These are phyloP conservation scores for Stygiomarasmius scandens DNA, from an alignment of 1,284 basidiomycete species.

Conservation along the genomic window DNA sequence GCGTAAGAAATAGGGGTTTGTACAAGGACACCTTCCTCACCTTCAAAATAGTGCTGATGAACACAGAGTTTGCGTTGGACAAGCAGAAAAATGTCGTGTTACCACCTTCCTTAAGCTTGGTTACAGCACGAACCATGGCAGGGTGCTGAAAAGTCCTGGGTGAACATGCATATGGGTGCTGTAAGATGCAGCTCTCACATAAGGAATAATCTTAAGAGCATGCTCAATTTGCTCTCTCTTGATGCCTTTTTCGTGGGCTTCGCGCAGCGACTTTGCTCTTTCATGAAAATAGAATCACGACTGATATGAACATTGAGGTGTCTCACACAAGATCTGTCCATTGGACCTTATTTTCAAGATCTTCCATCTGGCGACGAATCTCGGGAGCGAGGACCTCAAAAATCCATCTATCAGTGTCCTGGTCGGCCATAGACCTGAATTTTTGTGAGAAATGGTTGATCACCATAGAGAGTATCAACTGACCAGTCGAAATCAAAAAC, in stretches of 20 bases:
- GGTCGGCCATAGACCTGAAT: constrained; percentile 84
- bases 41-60: constrained; percentile 88
- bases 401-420: constrained; percentile 96
- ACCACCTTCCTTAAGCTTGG: constrained; percentile 66
- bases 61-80: constrained; percentile 93
- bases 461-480: constrained; percentile 23
- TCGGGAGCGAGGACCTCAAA: constrained; percentile 90
- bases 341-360: constrained; percentile 68
- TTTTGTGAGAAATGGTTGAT: constrained; percentile 2
- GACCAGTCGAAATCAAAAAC: constrained; percentile 99
- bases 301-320: constrained; percentile 7
- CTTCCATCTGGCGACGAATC: constrained; percentile 83
- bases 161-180: constrained; percentile 7
- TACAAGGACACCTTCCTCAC: constrained; percentile 40
- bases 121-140: constrained; percentile 91
- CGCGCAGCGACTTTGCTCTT: constrained; percentile 76
- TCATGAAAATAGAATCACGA: constrained; percentile 9
- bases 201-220: constrained; percentile 82
- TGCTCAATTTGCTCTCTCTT: constrained; percentile 77
- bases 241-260: constrained; percentile 70
- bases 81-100: constrained; percentile 88
- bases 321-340: constrained; percentile 96
- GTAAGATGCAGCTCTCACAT: constrained; percentile 57
- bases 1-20: constrained; percentile 1
- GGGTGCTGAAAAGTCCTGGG: constrained; percentile 74